phyloP scores from a whole-genome alignment of 257 asterid species.

The Nyctanthes arbortristis region DNA sequence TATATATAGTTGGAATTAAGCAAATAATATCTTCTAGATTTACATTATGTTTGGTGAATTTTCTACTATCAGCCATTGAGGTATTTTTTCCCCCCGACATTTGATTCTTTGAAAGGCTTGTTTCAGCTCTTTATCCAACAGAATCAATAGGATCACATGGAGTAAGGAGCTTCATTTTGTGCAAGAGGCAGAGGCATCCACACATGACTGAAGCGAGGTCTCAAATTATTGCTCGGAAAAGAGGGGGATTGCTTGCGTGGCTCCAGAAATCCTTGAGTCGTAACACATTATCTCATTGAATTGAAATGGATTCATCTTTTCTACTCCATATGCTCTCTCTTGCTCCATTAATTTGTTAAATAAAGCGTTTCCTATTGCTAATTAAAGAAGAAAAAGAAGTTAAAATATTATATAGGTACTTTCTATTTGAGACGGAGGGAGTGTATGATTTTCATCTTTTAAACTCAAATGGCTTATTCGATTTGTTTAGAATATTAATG shows the following conservation, averaged over 20 bases:
- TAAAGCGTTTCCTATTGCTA: neutral
- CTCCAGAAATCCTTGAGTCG: conserved; percentile 47
- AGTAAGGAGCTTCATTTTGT: conserved; percentile 53
- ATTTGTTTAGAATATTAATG: too few species aligned
- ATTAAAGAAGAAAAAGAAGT: neutral
- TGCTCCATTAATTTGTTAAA: neutral
- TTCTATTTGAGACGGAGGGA: too few species aligned
- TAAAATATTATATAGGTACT: too few species aligned
- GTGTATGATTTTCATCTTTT: too few species aligned
- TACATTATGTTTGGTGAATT: too few species aligned
- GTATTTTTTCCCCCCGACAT: too few species aligned
- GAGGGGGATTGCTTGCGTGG: conserved; percentile 52
- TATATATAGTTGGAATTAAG: too few species aligned
- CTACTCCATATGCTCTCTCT: neutral
- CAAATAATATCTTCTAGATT: too few species aligned
- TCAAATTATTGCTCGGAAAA: conserved; percentile 23
- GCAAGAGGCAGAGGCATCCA: conserved; percentile 42
- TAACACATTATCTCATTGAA: conserved; percentile 37
- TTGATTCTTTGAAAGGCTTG: neutral
- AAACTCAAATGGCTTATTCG: too few species aligned
- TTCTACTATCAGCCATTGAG: too few species aligned
- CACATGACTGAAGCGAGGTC: conserved; percentile 33
- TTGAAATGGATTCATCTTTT: neutral
- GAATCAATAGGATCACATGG: conserved; percentile 48
- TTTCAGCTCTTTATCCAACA: conserved; percentile 48